Conservation (phyloP, 768 basidiomycete genomes). For the Peribolospora baueri region DNA sequence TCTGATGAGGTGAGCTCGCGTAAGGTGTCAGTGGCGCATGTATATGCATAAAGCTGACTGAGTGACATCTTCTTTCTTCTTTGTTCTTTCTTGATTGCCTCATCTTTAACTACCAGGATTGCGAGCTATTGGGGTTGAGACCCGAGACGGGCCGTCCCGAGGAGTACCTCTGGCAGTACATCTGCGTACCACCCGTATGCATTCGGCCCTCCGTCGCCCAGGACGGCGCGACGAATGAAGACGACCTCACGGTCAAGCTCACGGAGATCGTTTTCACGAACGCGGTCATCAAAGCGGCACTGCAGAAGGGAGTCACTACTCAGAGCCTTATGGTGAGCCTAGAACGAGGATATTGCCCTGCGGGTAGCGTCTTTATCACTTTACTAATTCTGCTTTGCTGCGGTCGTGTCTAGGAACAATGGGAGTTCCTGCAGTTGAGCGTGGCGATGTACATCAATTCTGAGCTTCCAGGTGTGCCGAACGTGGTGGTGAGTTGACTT, state of each 20-base stretch:
- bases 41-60: background rate
- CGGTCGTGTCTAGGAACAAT: constrained; percentile 49
- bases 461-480: constrained; percentile 65
- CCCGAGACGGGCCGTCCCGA: constrained; percentile 79
- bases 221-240: constrained; percentile 87
- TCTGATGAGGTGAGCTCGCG: constrained; percentile 47
- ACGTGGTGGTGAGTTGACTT: constrained; percentile 5
- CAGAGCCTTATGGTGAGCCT: constrained; percentile 56
- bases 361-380: background rate
- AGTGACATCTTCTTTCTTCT: background rate
- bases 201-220: constrained; percentile 93
- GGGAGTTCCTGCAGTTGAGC: constrained; percentile 85
- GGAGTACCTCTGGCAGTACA: constrained; percentile 95
- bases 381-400: background rate
- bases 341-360: background rate
- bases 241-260: constrained; percentile 89
- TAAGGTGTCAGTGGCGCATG: background rate
- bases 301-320: constrained; percentile 66
- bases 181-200: constrained; percentile 91
- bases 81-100: background rate
- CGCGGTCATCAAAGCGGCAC: constrained; percentile 67
- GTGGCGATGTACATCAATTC: constrained; percentile 98
- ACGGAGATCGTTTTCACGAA: constrained; percentile 92
- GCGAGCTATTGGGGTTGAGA: constrained; percentile 73
- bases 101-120: constrained; percentile 35